Evolutionary conservation across 2,329 filamentous ascomycete species (phyloP), one percentile per base, ranked within the genome.

Genomic region (Exophiala sideris): DNA sequence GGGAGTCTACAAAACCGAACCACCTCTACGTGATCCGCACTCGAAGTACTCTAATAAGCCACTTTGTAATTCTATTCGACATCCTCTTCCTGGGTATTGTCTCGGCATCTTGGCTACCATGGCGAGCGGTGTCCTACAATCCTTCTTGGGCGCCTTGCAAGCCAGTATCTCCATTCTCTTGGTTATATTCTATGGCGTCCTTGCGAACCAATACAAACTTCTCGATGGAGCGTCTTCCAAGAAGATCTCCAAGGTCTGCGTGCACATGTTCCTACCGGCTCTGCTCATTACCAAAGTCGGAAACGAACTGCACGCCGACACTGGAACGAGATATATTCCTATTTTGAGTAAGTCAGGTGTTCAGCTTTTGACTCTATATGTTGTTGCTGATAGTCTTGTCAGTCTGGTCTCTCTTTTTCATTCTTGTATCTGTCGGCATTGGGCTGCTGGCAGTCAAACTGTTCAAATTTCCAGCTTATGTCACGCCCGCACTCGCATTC

Each of bases 251-350:
- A 74, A 73, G 32, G 63, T 76, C 20, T 78, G 77, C 47, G 78
- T 82, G 16, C 72, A 74, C 57, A 62, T 82, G 47, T 79, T 81
- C 48, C 64, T 82, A 20, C 79, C 79, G 2, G 77, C 78, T 1
- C 62, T 82, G 49, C 66, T 82, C 12, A 75, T 82, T 34, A 72
- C 76, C 45, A 80, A 79, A 59, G 70, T 82, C 9, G 79, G 79
- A 2, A 72, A 71, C 10, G 74, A 81, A 61, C 62, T 82, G 33
- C 66, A 77, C 50, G 52, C 71, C 11, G 75, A 74, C 10, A 80
- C 74, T 2, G 75, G 64, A 10, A 52, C 71, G n/a, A 73, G 74
- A 59, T 81, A 80, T 67, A 52, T 78, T 5, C 76, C 76, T 2
- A 70, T 79, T 8, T 52, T 79, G 21, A 65, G 76, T 78, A 69